Evolutionary conservation across 176 grass and related monocot species (phyloP), one percentile per base, ranked within the genome.

Genomic region (Avena eriantha): DNA sequence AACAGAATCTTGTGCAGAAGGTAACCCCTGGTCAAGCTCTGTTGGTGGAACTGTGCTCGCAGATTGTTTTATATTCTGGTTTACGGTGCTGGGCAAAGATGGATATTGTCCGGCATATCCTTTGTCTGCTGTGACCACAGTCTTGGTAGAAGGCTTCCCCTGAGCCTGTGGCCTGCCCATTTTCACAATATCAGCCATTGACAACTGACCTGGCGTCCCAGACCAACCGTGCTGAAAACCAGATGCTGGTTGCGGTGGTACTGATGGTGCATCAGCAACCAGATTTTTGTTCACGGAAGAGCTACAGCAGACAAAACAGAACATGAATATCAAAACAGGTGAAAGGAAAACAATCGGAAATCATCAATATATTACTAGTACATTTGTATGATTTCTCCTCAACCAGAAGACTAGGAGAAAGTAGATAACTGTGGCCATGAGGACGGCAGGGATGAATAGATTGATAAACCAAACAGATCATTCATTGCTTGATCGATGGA

Each of bases 111-210:
- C 85, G 3, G 87, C 79, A 70, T 93, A 93, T 65, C 92, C 90
- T 58, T 86, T 86, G 68, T 93, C 94, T 23, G 70, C 91, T 69
- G 81, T 88, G 24, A 90, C 87, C 73, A 21, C 71, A 87, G 86
- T 54, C 56, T 85, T 82, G 78, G 73, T 71, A 85, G 80, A 68
- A 57, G 91, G 61, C 82, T 93, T 99, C 22, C 18, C 80, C 82
- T 93, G 90, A 88, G 94, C 80, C 82, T 93, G 90, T 80, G 94
- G 89, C 64, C 89, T 85, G 9, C 97, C 94, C 94, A 90, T 97
- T 88, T 97, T 97, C 33, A 99, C 97, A 82, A 99, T 90, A 90
- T 99, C 97, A 4, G 94, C 97, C 97, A 99, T 93, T 8, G 97
- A 99, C 77, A 93, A 51, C 69, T 93, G 94, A 82, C 94, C 97